These are phyloP conservation scores for Yamadazyma conglobata DNA, from an alignment of 1,139 yeast species.

Conservation along the genomic window DNA sequence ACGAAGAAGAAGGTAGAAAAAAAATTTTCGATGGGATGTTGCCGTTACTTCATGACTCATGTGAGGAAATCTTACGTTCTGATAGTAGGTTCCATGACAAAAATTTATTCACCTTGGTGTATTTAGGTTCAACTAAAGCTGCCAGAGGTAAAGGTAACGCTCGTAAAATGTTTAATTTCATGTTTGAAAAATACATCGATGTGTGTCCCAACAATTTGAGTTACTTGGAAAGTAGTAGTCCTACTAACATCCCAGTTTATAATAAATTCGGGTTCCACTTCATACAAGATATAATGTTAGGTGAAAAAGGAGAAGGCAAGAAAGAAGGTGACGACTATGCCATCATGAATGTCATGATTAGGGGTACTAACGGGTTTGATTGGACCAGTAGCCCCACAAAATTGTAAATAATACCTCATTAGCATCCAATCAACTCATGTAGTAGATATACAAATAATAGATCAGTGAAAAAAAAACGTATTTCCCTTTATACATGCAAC, in stretches of 20 bases:
- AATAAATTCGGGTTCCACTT: constrained; percentile 53
- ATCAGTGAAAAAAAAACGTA: too few species aligned
- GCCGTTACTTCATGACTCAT: constrained; percentile 53
- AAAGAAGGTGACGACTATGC: constrained; percentile 47
- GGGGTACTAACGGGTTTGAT: constrained; percentile 43
- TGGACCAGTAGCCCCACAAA: constrained; percentile 27
- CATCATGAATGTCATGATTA: constrained; percentile 56
- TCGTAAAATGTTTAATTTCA: constrained; percentile 53
- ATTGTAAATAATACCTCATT: constrained; percentile 13
- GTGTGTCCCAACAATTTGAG: constrained; percentile 36
- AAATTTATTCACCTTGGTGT: constrained; percentile 55
- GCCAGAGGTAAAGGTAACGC: constrained; percentile 70
- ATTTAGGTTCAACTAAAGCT: constrained; percentile 53
- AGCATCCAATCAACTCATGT: too few species aligned
- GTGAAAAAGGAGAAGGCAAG: constrained; percentile 31
- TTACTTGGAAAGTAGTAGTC: constrained; percentile 59
- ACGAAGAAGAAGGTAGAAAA: constrained; percentile 50
- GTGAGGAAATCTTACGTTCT: constrained; percentile 31
- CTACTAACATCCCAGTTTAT: constrained; percentile 54
- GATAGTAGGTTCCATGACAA: constrained; percentile 37
- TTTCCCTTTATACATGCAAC: too few species aligned
- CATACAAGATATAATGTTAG: constrained; percentile 49
- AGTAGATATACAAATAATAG: too few species aligned
- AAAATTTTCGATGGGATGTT: constrained; percentile 56
- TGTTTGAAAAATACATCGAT: constrained; percentile 53